Evolutionary conservation across 192 early-diverging fungal genomes (phyloP), one percentile per base, ranked within the genome.

Genomic region (Entomortierella parvispora): DNA sequence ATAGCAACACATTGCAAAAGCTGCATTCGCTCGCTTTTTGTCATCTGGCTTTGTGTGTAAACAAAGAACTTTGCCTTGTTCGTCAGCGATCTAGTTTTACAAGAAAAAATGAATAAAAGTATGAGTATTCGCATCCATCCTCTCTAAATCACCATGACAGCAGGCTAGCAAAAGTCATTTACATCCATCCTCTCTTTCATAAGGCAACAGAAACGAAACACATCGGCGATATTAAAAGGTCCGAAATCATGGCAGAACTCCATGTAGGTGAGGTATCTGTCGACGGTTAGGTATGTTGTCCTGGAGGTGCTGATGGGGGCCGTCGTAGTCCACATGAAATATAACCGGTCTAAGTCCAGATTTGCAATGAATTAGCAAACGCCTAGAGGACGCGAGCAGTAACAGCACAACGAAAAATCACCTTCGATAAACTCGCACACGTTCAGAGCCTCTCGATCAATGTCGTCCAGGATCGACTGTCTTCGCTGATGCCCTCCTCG

Each of bases 221-320:
- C 78, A 61, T 91, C 88, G 6, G 84, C 81, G 59, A 93, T 60
- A 78, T 90, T 85, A 17, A 81, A 81, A 11, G 91, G 91, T 1
- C 91, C 91, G 69, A 93, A 92, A 54, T 93, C 91, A 2, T 82
- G 77, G 51, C 82, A 90, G 66, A 93, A 93, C 53, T 81, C 76
- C 43, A 82, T 74, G 72, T 93, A 93, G 8, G 83, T 78, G 17
- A 93, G 76, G 10, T 75, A 71, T 25, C 76, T 51, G 66, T 92
- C 90, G 60, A 93, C 81, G 20, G 82, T 83, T 65, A 93, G 83
- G 61, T 87, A 90, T 51, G 71, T 81, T 40, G 58, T 68, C 11
- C 52, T 49, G 4, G 49, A 33, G 2, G 62, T 68, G 31, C 76
- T 79, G 17, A 65, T 54, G 10, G 87, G 89, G 25, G 56, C 34